These are phyloP conservation scores for Opeltia flavorubescens DNA, from an alignment of 495 filamentous ascomycete species.

Conservation along the genomic window DNA sequence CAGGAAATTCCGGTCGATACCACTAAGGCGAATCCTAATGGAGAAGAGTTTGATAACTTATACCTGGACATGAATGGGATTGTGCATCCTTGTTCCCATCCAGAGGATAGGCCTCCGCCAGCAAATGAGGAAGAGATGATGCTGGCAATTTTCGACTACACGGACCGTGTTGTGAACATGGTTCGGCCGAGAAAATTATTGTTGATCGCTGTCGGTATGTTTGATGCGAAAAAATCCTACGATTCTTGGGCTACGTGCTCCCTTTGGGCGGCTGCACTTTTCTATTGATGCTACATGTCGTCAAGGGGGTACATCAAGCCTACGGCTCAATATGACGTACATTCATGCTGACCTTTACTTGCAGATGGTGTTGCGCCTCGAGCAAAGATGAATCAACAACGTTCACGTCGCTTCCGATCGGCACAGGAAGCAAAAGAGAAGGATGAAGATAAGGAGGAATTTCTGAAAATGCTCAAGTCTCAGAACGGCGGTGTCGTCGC, in stretches of 20 bases:
- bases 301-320: constrained; percentile 10
- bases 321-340: neutral
- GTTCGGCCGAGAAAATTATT: constrained; percentile 86
- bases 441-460: constrained; percentile 77
- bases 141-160: constrained; percentile 93
- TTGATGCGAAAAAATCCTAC: constrained; percentile 6
- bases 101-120: constrained; percentile 81
- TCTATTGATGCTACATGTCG: constrained; percentile 3
- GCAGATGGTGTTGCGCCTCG: constrained; percentile 84
- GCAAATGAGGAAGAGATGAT: constrained; percentile 98
- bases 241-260: neutral
- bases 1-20: constrained; percentile 69
- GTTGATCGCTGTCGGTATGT: constrained; percentile 93
- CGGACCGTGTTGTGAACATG: constrained; percentile 96
- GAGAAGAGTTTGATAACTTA: constrained; percentile 93
- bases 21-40: constrained; percentile 83
- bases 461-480: constrained; percentile 64
- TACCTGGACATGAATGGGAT: constrained; percentile 99
- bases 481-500: constrained; percentile 50
- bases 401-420: constrained; percentile 78
- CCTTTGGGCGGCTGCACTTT: constrained; percentile 4
- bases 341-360: constrained; percentile 20
- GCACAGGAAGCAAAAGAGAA: constrained; percentile 91
- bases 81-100: constrained; percentile 96
- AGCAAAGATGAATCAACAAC: constrained; percentile 97